Evolutionary conservation across 192 early-diverging fungal genomes (phyloP).

Genomic region (Coemansia sp.): DNA sequence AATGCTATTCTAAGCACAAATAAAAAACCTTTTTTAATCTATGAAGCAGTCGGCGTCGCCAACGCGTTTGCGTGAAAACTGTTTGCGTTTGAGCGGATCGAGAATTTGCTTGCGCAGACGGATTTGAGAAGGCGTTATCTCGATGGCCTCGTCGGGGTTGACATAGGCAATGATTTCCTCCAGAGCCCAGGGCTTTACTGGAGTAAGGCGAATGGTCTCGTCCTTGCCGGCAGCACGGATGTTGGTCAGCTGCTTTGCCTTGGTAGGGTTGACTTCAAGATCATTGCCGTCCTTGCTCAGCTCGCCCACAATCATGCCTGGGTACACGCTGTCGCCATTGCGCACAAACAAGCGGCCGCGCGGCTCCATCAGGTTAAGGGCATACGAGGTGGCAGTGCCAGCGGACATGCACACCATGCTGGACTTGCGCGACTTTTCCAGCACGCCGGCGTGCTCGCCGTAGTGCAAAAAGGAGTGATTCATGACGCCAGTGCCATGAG

Average conservation of each 20-base stretch:
- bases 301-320: slow-evolving; percentile 87
- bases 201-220: slow-evolving; percentile 68
- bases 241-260: slow-evolving; percentile 79
- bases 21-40: slow-evolving; percentile 14
- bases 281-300: slow-evolving; percentile 68
- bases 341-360: slow-evolving; percentile 77
- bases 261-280: slow-evolving; percentile 81
- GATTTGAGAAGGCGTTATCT: slow-evolving; percentile 72
- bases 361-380: slow-evolving; percentile 70
- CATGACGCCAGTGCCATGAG: slow-evolving; percentile 76
- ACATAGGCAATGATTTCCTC: slow-evolving; percentile 79
- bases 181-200: slow-evolving; percentile 63
- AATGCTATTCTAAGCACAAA: slow-evolving; percentile 1
- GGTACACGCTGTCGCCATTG: slow-evolving; percentile 72
- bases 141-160: slow-evolving; percentile 79
- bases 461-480: slow-evolving; percentile 77
- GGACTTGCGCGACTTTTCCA: slow-evolving; percentile 75
- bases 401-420: slow-evolving; percentile 69
- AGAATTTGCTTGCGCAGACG: slow-evolving; percentile 73
- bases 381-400: slow-evolving; percentile 71
- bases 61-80: slow-evolving; percentile 47
- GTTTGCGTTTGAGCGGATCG: slow-evolving; percentile 66
- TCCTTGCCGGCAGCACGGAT: slow-evolving; percentile 77
- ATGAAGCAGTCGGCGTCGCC: slow-evolving; percentile 41
- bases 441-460: slow-evolving; percentile 66